phyloP scores from a whole-genome alignment of 257 asterid species.

The Lycium ferocissimum region DNA sequence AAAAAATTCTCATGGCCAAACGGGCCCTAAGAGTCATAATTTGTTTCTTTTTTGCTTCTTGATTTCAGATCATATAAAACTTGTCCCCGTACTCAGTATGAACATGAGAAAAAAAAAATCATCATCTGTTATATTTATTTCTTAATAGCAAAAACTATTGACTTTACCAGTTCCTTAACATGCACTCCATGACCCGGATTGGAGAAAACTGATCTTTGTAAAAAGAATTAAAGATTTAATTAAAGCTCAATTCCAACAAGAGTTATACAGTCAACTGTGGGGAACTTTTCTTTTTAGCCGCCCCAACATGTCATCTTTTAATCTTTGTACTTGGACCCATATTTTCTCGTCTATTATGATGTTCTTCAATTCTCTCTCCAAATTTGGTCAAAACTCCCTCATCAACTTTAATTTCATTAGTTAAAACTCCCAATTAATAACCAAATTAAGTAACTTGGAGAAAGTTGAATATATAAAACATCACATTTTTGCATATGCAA shows the following conservation, averaged over 20 bases:
- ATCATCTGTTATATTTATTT: background rate
- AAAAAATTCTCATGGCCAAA: too few relatives aligned
- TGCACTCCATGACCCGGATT: background rate
- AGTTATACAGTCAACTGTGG: background rate
- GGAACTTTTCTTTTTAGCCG: background rate
- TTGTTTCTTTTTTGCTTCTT: background rate
- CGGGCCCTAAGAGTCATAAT: background rate
- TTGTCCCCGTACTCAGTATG: background rate
- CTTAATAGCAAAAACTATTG: background rate
- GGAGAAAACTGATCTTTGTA: background rate
- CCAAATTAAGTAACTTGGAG: background rate
- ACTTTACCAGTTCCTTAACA: background rate
- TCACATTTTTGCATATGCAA: background rate
- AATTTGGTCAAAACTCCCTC: background rate
- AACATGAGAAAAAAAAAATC: background rate
- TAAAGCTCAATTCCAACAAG: background rate
- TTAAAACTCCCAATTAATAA: background rate
- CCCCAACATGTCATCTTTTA: background rate
- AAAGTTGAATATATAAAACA: background rate
- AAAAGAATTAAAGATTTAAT: background rate
- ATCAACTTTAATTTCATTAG: background rate
- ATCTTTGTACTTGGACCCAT: constrained; percentile 17
- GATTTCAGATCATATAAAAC: background rate
- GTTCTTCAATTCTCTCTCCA: background rate
- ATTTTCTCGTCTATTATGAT: background rate